phyloP scores from a whole-genome alignment of 164 flowering plant species.

The Dillenia suffruticosa region DNA sequence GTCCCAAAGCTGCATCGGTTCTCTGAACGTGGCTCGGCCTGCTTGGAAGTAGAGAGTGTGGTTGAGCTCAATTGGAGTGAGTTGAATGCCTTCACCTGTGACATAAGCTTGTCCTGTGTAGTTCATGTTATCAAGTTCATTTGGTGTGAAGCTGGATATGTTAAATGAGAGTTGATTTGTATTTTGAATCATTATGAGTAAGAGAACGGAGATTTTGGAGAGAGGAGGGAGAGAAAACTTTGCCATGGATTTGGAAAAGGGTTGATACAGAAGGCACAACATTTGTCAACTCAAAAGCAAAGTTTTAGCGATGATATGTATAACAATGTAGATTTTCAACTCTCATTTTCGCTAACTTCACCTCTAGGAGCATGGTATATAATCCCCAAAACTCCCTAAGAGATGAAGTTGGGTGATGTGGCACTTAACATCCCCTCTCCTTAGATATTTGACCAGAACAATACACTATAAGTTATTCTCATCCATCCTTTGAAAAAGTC shows the following conservation, averaged over 20 bases:
- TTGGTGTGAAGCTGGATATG: slow-evolving; percentile 16
- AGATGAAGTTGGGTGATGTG: too few species aligned
- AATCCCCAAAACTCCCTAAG: too few species aligned
- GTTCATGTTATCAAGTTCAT: not conserved
- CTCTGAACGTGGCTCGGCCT: slow-evolving; percentile 28
- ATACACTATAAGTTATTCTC: too few species aligned
- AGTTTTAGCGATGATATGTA: not conserved
- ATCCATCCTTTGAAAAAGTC: too few species aligned
- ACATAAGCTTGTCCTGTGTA: slow-evolving; percentile 14
- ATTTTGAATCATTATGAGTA: slow-evolving; percentile 6
- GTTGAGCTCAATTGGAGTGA: slow-evolving; percentile 19
- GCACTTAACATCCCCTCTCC: too few species aligned
- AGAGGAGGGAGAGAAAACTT: not conserved
- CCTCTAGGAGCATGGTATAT: too few species aligned
- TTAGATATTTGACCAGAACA: too few species aligned
- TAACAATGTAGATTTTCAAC: not conserved
- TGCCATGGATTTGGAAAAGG: not conserved
- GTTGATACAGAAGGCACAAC: not conserved
- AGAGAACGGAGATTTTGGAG: slow-evolving; percentile 3
- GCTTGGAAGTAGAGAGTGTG: slow-evolving; percentile 5
- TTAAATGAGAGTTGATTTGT: slow-evolving; percentile 21
- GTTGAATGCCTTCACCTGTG: slow-evolving; percentile 11
- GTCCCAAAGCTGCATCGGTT: slow-evolving; percentile 40
- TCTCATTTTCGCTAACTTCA: too few species aligned
- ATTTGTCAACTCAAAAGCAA: not conserved